Percentiles rank a stretch among this genome's conserved stretches.
Evolutionary conservation across 148 eudicot genomes (phyloP).

Genomic region (Vaccinium myrtillus): DNA sequence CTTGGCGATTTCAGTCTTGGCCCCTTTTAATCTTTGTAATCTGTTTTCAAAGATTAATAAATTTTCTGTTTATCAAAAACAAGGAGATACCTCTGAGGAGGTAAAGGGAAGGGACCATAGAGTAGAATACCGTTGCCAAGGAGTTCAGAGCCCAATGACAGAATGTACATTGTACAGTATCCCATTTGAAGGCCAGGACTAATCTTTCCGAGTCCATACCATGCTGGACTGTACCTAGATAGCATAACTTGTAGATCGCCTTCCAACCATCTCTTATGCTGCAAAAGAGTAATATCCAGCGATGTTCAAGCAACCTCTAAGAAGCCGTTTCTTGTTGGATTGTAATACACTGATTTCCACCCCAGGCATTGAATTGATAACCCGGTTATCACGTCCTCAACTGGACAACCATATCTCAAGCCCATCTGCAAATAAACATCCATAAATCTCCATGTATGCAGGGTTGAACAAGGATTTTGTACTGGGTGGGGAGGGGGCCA

Average conservation of each 20-base stretch:
- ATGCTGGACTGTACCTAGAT: slow-evolving; percentile 57
- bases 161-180: slow-evolving; percentile 37
- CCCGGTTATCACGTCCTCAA: slow-evolving; percentile 84
- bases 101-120: slow-evolving; percentile 61
- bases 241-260: slow-evolving; percentile 66
- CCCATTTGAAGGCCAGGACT: slow-evolving; percentile 44
- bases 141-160: slow-evolving; percentile 61
- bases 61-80: no score
- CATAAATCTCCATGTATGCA: not conserved
- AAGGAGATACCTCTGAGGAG: slow-evolving; percentile 50
- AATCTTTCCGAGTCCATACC: slow-evolving; percentile 53
- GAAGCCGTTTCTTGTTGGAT: slow-evolving; percentile 50
- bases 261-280: slow-evolving; percentile 89
- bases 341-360: slow-evolving; percentile 69
- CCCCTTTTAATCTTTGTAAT: no score
- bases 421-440: slow-evolving; percentile 49
- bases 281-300: slow-evolving; percentile 52
- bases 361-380: slow-evolving; percentile 69
- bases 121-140: slow-evolving; percentile 53
- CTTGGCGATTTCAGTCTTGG: no score
- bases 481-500: no score
- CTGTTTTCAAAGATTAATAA: no score
- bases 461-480: no score
- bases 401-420: slow-evolving; percentile 66
- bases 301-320: slow-evolving; percentile 57